These are phyloP conservation scores for Paramecium sexaurelia DNA, from an alignment of 73 alveolate species.

Conservation along the genomic window DNA sequence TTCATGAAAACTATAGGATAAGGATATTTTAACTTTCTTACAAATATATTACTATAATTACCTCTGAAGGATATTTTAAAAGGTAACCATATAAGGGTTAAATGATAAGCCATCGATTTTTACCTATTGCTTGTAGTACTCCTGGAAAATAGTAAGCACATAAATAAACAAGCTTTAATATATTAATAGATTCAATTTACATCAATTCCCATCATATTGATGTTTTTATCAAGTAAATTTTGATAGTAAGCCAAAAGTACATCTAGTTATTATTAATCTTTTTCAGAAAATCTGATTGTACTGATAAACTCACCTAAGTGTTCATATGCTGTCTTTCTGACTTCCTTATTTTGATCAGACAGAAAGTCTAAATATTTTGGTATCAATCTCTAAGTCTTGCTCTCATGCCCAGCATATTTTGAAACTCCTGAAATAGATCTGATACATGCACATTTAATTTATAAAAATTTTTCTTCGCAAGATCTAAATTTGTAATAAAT, in stretches of 20 bases:
- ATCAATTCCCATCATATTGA: neutral
- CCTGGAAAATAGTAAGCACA: conserved; percentile 68
- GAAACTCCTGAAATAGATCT: conserved; percentile 78
- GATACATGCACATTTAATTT: conserved; percentile 84
- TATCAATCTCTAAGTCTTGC: conserved; percentile 61
- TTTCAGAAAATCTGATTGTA: neutral
- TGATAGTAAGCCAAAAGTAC: neutral
- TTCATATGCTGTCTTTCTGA: conserved; percentile 78
- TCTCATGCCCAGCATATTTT: conserved; percentile 68
- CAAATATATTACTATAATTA: neutral
- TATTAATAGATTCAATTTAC: neutral
- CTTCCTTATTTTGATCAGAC: conserved; percentile 76
- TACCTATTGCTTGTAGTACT: conserved; percentile 49
- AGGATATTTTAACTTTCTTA: conserved; percentile 69
- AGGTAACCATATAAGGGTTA: conserved; percentile 43
- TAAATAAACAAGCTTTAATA: neutral
- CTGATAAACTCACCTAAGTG: conserved; percentile 83
- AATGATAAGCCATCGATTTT: conserved; percentile 30
- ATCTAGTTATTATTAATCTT: neutral
- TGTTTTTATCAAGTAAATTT: neutral
- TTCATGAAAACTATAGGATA: conserved; percentile 76
- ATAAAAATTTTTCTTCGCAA: conserved; percentile 78
- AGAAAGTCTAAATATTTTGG: conserved; percentile 78
- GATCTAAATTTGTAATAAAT: neutral
- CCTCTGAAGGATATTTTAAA: conserved; percentile 47